Percentiles rank a stretch among this genome's conserved stretches.
These are phyloP conservation scores for Phlyctochytrium bullatum DNA, from an alignment of 192 early-diverging fungal genomes.

Conservation along the genomic window DNA sequence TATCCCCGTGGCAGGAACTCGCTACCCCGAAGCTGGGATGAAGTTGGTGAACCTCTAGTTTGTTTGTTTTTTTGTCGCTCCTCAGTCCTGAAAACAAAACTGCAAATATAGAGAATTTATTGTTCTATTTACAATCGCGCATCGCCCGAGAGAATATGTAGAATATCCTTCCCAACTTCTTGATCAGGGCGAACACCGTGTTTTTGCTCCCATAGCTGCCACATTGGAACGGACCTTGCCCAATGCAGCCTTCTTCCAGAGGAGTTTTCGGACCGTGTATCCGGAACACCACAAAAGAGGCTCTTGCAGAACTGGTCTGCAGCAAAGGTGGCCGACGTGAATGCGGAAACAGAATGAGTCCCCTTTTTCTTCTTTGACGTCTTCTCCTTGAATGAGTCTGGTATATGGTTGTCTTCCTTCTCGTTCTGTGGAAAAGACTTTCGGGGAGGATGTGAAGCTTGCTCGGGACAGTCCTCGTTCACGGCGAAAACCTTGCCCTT, in stretches of 20 bases:
- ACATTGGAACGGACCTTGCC: neutral
- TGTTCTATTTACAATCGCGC: neutral
- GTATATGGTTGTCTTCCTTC: no score
- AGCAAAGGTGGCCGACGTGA: neutral
- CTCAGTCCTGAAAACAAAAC: neutral
- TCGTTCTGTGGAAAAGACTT: neutral
- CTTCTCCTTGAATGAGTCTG: neutral
- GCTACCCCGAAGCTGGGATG: conserved; percentile 32
- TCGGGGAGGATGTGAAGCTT: neutral
- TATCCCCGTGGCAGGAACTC: conserved; percentile 31
- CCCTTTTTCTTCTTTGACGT: neutral
- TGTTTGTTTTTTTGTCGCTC: neutral
- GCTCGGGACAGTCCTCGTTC: neutral
- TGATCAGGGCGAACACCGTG: neutral
- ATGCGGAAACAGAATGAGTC: neutral
- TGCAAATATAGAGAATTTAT: neutral
- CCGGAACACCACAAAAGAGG: neutral
- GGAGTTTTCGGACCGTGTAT: neutral
- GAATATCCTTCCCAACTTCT: conserved; percentile 1
- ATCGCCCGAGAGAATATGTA: no score
- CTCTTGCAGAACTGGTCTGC: neutral
- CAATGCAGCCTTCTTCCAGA: neutral
- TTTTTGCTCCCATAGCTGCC: conserved; percentile 4
- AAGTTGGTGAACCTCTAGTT: conserved; percentile 7
- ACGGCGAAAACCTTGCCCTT: neutral